Evolutionary conservation across 331 rosid species (phyloP).

Genomic region (Saraca asoca): DNA sequence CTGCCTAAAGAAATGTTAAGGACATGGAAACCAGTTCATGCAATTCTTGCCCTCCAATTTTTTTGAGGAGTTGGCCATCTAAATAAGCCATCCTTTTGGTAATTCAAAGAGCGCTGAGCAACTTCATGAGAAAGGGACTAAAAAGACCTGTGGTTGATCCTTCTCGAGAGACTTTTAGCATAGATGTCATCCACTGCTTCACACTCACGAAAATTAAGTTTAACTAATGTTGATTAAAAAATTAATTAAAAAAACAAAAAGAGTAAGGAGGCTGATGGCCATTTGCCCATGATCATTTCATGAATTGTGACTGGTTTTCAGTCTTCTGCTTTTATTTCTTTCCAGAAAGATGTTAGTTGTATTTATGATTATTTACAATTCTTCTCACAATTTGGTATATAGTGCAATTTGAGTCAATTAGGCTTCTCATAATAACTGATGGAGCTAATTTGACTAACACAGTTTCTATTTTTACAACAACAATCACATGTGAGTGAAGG

Average conservation of each 20-base stretch:
- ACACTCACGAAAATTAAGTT: too few species aligned
- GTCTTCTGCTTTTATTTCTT: too few species aligned
- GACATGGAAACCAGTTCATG: constrained; percentile 21
- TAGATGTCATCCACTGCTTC: neutral
- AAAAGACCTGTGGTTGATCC: constrained; percentile 8
- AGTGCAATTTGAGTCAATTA: too few species aligned
- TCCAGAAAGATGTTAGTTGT: too few species aligned
- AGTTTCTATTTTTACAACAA: neutral
- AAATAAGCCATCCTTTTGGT: neutral
- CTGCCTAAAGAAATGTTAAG: constrained; percentile 30
- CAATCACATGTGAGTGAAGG: too few species aligned
- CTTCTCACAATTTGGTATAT: too few species aligned
- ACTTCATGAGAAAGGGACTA: neutral
- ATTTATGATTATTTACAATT: too few species aligned
- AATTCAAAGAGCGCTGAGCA: constrained; percentile 41
- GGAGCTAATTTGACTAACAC: too few species aligned
- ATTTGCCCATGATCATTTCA: too few species aligned
- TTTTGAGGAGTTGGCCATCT: constrained; percentile 30
- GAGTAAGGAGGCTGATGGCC: neutral
- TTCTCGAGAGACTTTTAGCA: neutral
- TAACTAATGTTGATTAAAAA: too few species aligned
- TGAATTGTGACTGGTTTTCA: too few species aligned
- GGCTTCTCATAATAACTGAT: too few species aligned
- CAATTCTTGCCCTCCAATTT: constrained; percentile 15
- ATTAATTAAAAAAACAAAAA: neutral